Base-by-base conservation (phyloP, 2,329 filamentous ascomycete genomes). In the Teratosphaeria gauchensis region DNA sequence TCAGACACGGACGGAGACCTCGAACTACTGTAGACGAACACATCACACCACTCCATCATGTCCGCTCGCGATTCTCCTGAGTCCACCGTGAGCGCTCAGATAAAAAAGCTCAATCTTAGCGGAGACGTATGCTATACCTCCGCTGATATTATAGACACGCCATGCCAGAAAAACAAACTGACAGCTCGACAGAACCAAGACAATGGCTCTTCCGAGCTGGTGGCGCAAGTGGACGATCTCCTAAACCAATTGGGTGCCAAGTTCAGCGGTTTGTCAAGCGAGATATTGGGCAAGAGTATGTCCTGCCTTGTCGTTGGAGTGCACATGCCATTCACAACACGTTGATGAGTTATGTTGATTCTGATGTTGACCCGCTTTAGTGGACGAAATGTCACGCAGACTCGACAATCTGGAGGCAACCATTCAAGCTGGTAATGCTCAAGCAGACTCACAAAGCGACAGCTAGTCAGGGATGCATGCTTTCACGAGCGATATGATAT, bases 351-450 rank as follows among this genome's bases (percentile, higher is more conserved):
- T 12, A 35, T 35, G 8, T 14, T 8, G 1, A 12, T 4, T 11
- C 16, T 32, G n/a, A 35, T 12, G 14, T 16, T 48, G 42, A 48
- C 31, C 4, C 21, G 21, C 46, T 7, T 28, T 61, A 96, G 91
- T 96, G 88, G 92, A 96, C 70, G 91, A 96, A 63, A 96, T 96
- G 91, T 88, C 89, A 14, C 82, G 87, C 61, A 84, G 92, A 30
- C 77, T 96, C 24, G 92, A 96, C 71, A 90, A 86, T 59, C 80
- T 96, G 11, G 92, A 95, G 72, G 80, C 87, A 28, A 85, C 86
- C 14, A 78, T 95, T 52, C 80, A 83, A 66, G 80, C 82, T 46
- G 81, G 78, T 59, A 83, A 66, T 63, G 75, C 28, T 59, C 62
- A 62, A 53, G 57, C 42, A 48, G 42, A 48, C n/a, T 48, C 42